These are phyloP conservation scores for Geosmithia putterillii DNA, from an alignment of 2,329 filamentous ascomycete genomes.

Conservation along the genomic window DNA sequence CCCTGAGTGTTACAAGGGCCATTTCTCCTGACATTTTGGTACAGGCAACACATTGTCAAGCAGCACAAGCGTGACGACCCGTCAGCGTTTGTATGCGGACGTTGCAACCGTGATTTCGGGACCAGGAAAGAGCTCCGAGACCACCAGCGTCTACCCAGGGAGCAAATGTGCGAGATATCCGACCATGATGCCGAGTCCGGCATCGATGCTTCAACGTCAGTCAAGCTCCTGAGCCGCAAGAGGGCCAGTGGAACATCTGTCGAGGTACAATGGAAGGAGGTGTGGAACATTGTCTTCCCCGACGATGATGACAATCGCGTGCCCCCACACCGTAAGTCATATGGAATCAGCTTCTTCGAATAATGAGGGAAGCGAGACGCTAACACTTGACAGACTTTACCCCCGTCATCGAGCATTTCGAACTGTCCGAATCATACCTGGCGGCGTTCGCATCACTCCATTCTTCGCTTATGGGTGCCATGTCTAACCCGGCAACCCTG, in stretches of 20 bases:
- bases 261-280: conserved; percentile 25
- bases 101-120: conserved; percentile 25
- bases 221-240: conserved; percentile 25
- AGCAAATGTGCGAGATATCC: conserved; percentile 27
- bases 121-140: conserved; percentile 24
- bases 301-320: conserved; percentile 23
- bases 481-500: conserved; percentile 21
- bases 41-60: conserved; percentile 28
- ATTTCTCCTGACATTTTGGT: neutral
- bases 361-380: neutral
- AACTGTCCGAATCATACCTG: conserved; percentile 20
- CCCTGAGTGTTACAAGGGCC: neutral
- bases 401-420: conserved; percentile 28
- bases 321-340: conserved; percentile 14
- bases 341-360: neutral
- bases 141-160: conserved; percentile 24
- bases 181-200: conserved; percentile 26
- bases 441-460: conserved; percentile 19
- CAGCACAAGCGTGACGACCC: conserved; percentile 28
- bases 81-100: conserved; percentile 25
- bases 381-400: conserved; percentile 19
- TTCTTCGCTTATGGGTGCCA: conserved; percentile 20
- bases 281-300: conserved; percentile 28
- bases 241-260: conserved; percentile 22
- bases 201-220: conserved; percentile 25